Evolutionary conservation across 805 yeast genomes (phyloP).

Genomic region (Teunomyces kruisii): DNA sequence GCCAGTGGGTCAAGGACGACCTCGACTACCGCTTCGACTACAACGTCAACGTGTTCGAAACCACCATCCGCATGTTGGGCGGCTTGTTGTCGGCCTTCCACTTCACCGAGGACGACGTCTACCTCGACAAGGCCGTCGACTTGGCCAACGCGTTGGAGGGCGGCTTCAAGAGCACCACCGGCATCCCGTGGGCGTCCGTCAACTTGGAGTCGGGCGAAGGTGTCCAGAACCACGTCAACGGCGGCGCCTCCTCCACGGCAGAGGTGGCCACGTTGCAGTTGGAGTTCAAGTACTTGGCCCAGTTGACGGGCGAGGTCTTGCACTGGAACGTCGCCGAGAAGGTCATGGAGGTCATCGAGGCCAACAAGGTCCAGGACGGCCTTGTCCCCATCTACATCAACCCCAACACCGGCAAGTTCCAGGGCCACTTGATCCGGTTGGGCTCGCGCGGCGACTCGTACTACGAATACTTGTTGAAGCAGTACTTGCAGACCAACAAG

Average conservation of each 20-base stretch:
- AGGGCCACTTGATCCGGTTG: constrained; percentile 64
- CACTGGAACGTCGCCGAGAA: constrained; percentile 81
- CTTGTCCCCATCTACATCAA: constrained; percentile 78
- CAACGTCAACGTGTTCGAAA: constrained; percentile 81
- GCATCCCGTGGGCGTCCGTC: constrained; percentile 78
- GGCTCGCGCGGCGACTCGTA: constrained; percentile 95
- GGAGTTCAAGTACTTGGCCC: constrained; percentile 80
- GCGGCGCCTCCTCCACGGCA: constrained; percentile 85
- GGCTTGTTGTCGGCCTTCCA: constrained; percentile 85
- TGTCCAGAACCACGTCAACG: constrained; percentile 57
- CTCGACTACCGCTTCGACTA: constrained; percentile 71
- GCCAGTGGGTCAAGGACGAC: constrained; percentile 71
- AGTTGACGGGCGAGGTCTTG: constrained; percentile 72
- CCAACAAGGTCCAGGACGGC: constrained; percentile 65
- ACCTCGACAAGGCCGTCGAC: constrained; percentile 71
- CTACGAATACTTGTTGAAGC: constrained; percentile 85
- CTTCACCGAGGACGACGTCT: constrained; percentile 65
- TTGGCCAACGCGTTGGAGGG: constrained; percentile 72
- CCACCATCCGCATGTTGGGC: constrained; percentile 93
- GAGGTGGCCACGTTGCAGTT: constrained; percentile 86
- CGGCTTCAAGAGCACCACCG: constrained; percentile 64
- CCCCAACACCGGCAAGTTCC: constrained; percentile 72
- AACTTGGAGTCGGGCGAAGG: constrained; percentile 69
- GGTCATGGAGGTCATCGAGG: constrained; percentile 68
- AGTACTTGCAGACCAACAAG: constrained; percentile 73